These are phyloP conservation scores for Colletotrichum musicola DNA, from an alignment of 2,329 filamentous ascomycete species.

Conservation along the genomic window DNA sequence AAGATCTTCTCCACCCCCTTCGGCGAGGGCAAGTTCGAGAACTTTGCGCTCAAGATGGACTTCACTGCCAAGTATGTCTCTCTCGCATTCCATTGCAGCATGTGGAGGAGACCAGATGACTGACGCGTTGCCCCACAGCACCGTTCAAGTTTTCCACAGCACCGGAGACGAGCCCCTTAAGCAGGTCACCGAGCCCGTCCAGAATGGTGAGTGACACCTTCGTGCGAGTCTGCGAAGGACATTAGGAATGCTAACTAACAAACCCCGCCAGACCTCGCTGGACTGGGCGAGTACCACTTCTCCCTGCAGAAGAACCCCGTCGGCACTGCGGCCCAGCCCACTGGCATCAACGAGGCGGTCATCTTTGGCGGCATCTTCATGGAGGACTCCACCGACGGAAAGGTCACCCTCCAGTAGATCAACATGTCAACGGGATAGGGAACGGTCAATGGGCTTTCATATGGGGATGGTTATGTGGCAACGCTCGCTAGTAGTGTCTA, in stretches of 20 bases:
- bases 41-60: slow-evolving; percentile 39
- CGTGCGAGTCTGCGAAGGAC: too few relatives aligned
- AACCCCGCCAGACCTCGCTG: slow-evolving; percentile 41
- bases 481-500: not conserved
- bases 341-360: slow-evolving; percentile 48
- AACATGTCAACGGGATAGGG: not conserved
- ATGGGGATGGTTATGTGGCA: not conserved
- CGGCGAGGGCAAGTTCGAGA: slow-evolving; percentile 36
- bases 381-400: slow-evolving; percentile 44
- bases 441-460: not conserved
- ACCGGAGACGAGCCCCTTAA: slow-evolving; percentile 51
- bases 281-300: slow-evolving; percentile 60
- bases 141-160: slow-evolving; percentile 59
- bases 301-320: slow-evolving; percentile 58
- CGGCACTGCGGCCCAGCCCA: slow-evolving; percentile 47
- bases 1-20: too few relatives aligned
- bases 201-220: slow-evolving; percentile 47
- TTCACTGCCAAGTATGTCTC: slow-evolving; percentile 26
- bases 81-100: not conserved
- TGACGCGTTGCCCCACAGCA: slow-evolving; percentile 21
- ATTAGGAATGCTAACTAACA: slow-evolving; percentile 16
- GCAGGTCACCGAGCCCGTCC: slow-evolving; percentile 50
- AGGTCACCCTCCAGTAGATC: slow-evolving; percentile 37
- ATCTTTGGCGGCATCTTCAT: slow-evolving; percentile 51
- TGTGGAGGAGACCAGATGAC: not conserved